Percentiles rank a stretch among this genome's conserved stretches.
Conservation (phyloP, 768 basidiomycete species). For the Sporobolomyces roseus region DNA sequence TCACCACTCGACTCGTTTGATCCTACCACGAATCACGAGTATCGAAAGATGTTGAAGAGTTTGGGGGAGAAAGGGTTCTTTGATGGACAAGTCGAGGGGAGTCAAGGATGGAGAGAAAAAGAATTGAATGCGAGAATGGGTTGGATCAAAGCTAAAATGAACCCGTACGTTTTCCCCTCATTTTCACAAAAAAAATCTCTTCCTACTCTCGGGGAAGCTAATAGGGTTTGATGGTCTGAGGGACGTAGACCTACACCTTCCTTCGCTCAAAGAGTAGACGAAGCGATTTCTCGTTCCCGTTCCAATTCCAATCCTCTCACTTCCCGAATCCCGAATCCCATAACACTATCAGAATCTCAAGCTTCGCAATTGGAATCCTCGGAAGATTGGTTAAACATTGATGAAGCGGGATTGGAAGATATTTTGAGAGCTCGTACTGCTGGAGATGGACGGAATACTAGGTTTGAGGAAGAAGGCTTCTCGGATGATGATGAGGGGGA, state of each 20-base stretch:
- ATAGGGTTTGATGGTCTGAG: constrained; percentile 46
- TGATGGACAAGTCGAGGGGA: constrained; percentile 65
- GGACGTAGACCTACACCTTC: constrained; percentile 63
- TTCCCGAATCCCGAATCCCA: constrained; percentile 40
- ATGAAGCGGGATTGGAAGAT: constrained; percentile 39
- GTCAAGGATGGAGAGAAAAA: constrained; percentile 66
- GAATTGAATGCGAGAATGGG: constrained; percentile 67
- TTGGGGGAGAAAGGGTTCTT: constrained; percentile 86
- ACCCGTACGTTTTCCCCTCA: constrained; percentile 59
- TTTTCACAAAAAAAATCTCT: background rate
- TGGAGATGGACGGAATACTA: background rate
- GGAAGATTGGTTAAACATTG: constrained; percentile 72
- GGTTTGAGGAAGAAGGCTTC: constrained; percentile 41
- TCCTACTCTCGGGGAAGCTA: background rate
- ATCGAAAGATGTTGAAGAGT: too few relatives aligned
- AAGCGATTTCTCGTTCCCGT: constrained; percentile 55
- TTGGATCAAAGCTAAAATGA: constrained; percentile 57
- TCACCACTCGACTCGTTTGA: background rate
- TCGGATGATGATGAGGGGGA: constrained; percentile 48
- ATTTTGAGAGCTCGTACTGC: constrained; percentile 31
- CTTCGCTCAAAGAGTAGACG: constrained; percentile 69
- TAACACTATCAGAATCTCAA: constrained; percentile 1
- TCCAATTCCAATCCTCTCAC: constrained; percentile 30
- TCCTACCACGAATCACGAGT: constrained; percentile 27
- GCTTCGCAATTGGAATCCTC: constrained; percentile 57